phyloP scores from a whole-genome alignment of 2,329 filamentous ascomycete genomes.

The Ophiostoma ips region DNA sequence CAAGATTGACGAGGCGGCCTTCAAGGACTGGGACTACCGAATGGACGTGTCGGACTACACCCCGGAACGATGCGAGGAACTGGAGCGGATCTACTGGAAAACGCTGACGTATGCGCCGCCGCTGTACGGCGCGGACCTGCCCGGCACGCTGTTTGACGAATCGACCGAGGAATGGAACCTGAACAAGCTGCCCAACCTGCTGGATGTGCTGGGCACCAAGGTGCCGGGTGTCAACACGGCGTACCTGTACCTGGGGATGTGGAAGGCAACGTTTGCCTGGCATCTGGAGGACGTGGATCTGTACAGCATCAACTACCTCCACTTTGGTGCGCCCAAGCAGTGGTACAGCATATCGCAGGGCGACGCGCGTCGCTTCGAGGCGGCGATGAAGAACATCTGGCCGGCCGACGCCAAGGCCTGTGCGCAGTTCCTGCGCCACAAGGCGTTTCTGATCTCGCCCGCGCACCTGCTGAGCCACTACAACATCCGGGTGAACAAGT shows the following conservation, averaged over 20 bases:
- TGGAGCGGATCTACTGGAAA: conserved; percentile 95
- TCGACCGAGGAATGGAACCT: conserved; percentile 79
- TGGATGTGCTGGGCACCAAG: conserved; percentile 88
- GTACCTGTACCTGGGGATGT: conserved; percentile 97
- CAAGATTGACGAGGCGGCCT: conserved; percentile 76
- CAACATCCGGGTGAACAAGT: conserved; percentile 90
- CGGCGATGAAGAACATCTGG: conserved; percentile 92
- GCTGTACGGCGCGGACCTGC: conserved; percentile 92
- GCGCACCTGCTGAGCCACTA: conserved; percentile 75
- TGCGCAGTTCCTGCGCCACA: conserved; percentile 91
- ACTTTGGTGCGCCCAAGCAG: conserved; percentile 96
- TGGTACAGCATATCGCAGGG: conserved; percentile 99
- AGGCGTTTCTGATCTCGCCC: conserved; percentile 92
- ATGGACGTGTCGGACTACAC: conserved; percentile 83
- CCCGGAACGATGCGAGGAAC: conserved; percentile 79
- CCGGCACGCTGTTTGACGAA: conserved; percentile 87
- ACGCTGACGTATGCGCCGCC: conserved; percentile 89
- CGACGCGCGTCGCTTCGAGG: conserved; percentile 83
- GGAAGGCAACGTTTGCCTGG: conserved; percentile 99
- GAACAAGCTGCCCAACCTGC: conserved; percentile 80
- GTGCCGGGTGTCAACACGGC: conserved; percentile 97
- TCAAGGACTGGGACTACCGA: conserved; percentile 80
- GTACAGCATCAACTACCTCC: conserved; percentile 99
- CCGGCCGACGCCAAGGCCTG: conserved; percentile 90
- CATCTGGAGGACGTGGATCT: conserved; percentile 96